Conservation (phyloP, 2,329 filamentous ascomycete species). For the Lecanicillium sp. region DNA sequence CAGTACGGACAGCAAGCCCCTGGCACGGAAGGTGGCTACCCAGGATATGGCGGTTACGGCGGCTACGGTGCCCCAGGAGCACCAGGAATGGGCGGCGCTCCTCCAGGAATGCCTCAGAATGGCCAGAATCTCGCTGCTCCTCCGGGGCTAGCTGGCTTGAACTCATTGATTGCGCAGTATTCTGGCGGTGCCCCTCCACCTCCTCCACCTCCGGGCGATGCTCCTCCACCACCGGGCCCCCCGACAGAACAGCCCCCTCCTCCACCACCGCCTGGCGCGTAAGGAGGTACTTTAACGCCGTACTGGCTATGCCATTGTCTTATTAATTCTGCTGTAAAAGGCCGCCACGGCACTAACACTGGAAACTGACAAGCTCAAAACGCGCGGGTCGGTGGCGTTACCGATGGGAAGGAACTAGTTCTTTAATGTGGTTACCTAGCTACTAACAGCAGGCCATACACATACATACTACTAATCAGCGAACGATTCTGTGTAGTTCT, state of each 20-base stretch:
- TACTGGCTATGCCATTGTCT: constrained; percentile 5
- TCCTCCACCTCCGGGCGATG: constrained; percentile 51
- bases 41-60: constrained; percentile 38
- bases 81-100: constrained; percentile 32
- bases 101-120: constrained; percentile 32
- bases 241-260: constrained; percentile 53
- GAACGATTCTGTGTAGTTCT: constrained; percentile 2
- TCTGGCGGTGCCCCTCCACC: constrained; percentile 42
- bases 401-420: neutral
- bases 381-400: no score
- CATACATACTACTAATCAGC: neutral
- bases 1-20: constrained; percentile 40
- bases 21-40: constrained; percentile 49
- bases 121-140: constrained; percentile 44
- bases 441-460: constrained; percentile 8
- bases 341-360: neutral
- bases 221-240: constrained; percentile 46
- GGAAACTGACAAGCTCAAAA: no score
- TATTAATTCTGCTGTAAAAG: constrained; percentile 4
- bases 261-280: constrained; percentile 52
- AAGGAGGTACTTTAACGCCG: constrained; percentile 11
- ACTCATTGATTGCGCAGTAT: constrained; percentile 61
- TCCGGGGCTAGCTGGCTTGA: constrained; percentile 51
- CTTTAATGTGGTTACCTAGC: constrained; percentile 1
- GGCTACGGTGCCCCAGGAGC: constrained; percentile 29